These are phyloP conservation scores for Aquanectria penicillioides DNA, from an alignment of 2,329 filamentous ascomycete species.

Conservation along the genomic window DNA sequence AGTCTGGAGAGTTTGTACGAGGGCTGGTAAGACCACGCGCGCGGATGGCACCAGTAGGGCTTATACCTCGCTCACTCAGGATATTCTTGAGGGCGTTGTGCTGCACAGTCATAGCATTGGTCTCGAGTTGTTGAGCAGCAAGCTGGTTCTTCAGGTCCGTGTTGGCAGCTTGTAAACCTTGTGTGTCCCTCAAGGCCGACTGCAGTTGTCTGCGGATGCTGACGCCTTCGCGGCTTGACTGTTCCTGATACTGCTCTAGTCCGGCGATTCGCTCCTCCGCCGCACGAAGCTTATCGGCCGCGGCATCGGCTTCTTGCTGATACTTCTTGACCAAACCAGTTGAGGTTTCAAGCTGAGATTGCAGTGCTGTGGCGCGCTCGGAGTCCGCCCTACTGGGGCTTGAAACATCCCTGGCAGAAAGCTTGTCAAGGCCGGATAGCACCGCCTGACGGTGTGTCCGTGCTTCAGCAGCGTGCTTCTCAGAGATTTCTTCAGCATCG, in stretches of 20 bases:
- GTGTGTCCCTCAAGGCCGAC: conserved; percentile 81
- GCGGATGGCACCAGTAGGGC: conserved; percentile 76
- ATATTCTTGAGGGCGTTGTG: conserved; percentile 94
- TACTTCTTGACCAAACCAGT: conserved; percentile 87
- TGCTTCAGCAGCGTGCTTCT: conserved; percentile 88
- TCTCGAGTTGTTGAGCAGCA: conserved; percentile 87
- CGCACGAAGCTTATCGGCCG: conserved; percentile 87
- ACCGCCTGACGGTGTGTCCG: conserved; percentile 85
- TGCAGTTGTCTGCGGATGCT: conserved; percentile 91
- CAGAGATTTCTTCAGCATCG: conserved; percentile 88
- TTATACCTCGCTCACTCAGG: conserved; percentile 87
- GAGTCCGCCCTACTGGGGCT: conserved; percentile 61
- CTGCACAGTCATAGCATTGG: conserved; percentile 92
- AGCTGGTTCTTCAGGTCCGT: conserved; percentile 84
- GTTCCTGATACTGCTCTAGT: conserved; percentile 95
- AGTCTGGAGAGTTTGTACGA: conserved; percentile 81
- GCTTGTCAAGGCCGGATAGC: conserved; percentile 82
- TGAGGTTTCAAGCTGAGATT: conserved; percentile 81
- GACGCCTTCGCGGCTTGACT: conserved; percentile 92
- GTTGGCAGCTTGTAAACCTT: conserved; percentile 82
- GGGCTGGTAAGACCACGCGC: conserved; percentile 76
- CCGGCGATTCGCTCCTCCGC: conserved; percentile 98
- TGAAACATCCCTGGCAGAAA: conserved; percentile 64
- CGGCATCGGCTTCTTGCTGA: conserved; percentile 85
- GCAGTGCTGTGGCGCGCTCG: conserved; percentile 77